A percentile compares a stretch with the other conserved stretches of the same genome.
phyloP scores from a whole-genome alignment of 2,329 filamentous ascomycete species.

The Fusarium ramigenum region DNA sequence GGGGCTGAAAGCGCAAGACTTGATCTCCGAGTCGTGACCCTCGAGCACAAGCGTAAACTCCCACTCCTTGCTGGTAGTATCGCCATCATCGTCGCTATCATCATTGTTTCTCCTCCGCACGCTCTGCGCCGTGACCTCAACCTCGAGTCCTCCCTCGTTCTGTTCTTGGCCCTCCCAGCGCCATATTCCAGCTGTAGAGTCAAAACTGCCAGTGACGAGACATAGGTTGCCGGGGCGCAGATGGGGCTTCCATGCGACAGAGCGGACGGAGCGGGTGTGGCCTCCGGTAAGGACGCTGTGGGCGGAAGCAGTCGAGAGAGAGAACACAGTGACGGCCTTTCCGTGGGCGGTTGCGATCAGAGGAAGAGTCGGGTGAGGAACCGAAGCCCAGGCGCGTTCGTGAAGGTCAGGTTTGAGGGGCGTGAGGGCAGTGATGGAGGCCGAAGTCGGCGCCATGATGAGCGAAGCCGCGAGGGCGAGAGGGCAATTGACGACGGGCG shows the following conservation, averaged over 20 bases:
- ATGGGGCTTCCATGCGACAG: constrained; percentile 86
- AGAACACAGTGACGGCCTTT: constrained; percentile 90
- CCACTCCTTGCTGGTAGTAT: constrained; percentile 82
- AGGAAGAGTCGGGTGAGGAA: constrained; percentile 86
- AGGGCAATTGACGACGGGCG: not conserved
- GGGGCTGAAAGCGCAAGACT: constrained; percentile 78
- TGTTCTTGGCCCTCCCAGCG: constrained; percentile 64
- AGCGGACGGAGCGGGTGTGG: constrained; percentile 89
- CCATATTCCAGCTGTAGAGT: constrained; percentile 90
- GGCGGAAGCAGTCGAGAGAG: constrained; percentile 79
- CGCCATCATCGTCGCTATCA: constrained; percentile 47
- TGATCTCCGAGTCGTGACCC: constrained; percentile 94
- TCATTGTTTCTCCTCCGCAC: constrained; percentile 32
- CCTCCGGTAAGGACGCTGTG: constrained; percentile 85
- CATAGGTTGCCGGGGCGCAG: constrained; percentile 71
- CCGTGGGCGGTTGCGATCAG: constrained; percentile 89
- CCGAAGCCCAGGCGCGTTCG: constrained; percentile 84
- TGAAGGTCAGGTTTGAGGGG: constrained; percentile 66
- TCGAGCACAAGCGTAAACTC: constrained; percentile 91
- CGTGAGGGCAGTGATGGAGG: constrained; percentile 56
- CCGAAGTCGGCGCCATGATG: constrained; percentile 43
- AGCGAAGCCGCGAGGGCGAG: not conserved
- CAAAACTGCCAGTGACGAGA: constrained; percentile 92
- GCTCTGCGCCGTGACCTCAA: constrained; percentile 51
- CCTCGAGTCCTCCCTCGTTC: constrained; percentile 50